Conservation (phyloP, 1,284 basidiomycete species). For the Pseudozyma pruni region DNA sequence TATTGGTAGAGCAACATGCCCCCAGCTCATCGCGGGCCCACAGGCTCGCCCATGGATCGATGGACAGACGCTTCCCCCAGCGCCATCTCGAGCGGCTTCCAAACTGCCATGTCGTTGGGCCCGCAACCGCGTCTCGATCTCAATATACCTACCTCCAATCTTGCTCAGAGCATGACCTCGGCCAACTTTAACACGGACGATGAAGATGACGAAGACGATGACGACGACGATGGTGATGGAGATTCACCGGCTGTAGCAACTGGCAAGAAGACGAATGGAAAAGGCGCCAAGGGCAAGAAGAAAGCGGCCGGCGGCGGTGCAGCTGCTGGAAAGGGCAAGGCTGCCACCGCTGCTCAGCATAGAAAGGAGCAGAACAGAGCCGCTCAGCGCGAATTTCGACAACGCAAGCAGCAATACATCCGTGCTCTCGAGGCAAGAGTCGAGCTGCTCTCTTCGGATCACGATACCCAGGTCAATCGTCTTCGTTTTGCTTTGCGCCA, state of each 20-base stretch:
- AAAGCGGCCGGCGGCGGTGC: constrained; percentile 15
- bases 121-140: constrained; percentile 44
- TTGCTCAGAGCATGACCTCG: constrained; percentile 15
- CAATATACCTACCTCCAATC: constrained; percentile 5
- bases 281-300: constrained; percentile 17
- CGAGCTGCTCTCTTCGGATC: constrained; percentile 60
- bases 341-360: constrained; percentile 32
- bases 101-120: constrained; percentile 53
- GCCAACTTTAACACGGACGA: constrained; percentile 38
- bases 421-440: constrained; percentile 60
- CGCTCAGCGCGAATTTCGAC: constrained; percentile 62
- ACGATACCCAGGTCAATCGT: constrained; percentile 61
- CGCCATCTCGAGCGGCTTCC: constrained; percentile 54
- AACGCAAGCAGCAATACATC: constrained; percentile 64
- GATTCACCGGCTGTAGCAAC: constrained; percentile 19
- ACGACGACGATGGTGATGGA: constrained; percentile 44
- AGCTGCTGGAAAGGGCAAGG: constrained; percentile 31
- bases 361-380: constrained; percentile 63
- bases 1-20: constrained; percentile 23
- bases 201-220: constrained; percentile 47
- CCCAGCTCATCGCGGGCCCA: constrained; percentile 49
- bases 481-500: constrained; percentile 54
- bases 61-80: constrained; percentile 55
- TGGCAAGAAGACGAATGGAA: constrained; percentile 28
- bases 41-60: constrained; percentile 54